Evolutionary conservation across 2,329 filamentous ascomycete species (phyloP).

Genomic region (Myriosclerotinia duriaeana): DNA sequence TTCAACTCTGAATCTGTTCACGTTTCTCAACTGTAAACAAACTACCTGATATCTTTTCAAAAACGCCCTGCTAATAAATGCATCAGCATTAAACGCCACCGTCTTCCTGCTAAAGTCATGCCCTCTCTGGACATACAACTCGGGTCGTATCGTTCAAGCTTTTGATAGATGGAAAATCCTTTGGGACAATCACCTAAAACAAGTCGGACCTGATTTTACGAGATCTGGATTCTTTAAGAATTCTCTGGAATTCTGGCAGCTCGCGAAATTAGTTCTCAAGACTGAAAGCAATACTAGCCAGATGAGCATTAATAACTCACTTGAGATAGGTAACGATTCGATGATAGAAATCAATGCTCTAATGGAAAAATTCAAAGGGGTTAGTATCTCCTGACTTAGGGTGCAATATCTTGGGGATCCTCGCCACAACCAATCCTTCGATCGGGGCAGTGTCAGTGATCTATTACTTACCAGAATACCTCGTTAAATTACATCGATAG

Average conservation of each 20-base stretch:
- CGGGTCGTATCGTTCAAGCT: not conserved
- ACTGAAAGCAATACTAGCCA: not conserved
- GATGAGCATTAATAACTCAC: no score
- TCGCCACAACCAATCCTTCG: not conserved
- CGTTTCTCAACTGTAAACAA: not conserved
- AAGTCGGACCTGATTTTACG: not conserved
- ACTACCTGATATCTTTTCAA: not conserved
- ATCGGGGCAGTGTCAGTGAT: not conserved
- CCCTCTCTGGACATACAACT: constrained; percentile 3
- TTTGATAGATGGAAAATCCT: constrained; percentile 16
- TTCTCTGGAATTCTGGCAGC: constrained; percentile 16
- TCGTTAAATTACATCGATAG: not conserved
- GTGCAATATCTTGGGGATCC: not conserved
- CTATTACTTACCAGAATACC: not conserved
- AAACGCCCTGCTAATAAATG: not conserved
- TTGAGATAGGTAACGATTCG: not conserved
- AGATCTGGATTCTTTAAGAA: constrained; percentile 9
- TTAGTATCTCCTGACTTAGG: not conserved
- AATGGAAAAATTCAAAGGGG: not conserved
- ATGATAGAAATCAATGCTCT: not conserved
- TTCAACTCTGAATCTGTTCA: not conserved
- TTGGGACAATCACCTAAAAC: not conserved
- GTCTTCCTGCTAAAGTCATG: not conserved
- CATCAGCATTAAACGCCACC: not conserved
- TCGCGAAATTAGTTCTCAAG: not conserved